These are phyloP conservation scores for Aureobasidium pullulans DNA, from an alignment of 2,329 filamentous ascomycete species.

Conservation along the genomic window DNA sequence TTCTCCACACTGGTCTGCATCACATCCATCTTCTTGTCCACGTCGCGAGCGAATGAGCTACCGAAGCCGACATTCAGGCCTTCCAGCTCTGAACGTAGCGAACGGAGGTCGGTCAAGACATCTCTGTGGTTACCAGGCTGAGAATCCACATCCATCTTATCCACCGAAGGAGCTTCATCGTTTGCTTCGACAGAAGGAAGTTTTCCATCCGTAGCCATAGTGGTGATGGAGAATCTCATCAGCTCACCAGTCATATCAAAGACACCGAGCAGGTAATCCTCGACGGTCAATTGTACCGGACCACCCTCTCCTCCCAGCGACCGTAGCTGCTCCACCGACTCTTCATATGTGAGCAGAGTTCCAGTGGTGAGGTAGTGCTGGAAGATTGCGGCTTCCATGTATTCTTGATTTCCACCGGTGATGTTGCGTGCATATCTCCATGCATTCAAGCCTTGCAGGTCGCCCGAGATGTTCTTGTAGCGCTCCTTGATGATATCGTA, in stretches of 20 bases:
- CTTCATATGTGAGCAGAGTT: conserved; percentile 60
- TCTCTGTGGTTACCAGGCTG: conserved; percentile 34
- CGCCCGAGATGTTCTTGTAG: conserved; percentile 60
- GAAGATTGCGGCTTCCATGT: conserved; percentile 86
- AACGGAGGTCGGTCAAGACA: conserved; percentile 76
- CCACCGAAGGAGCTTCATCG: conserved; percentile 17
- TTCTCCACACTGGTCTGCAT: conserved; percentile 88
- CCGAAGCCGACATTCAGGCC: conserved; percentile 51
- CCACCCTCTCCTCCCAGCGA: conserved; percentile 31
- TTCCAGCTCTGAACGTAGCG: conserved; percentile 70
- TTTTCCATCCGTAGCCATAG: conserved; percentile 66
- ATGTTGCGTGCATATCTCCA: conserved; percentile 76
- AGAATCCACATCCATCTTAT: conserved; percentile 30
- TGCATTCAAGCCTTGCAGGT: conserved; percentile 71
- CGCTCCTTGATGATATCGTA: conserved; percentile 63
- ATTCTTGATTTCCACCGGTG: conserved; percentile 79
- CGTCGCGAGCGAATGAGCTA: conserved; percentile 52
- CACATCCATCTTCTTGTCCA: conserved; percentile 72
- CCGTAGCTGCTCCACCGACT: conserved; percentile 41
- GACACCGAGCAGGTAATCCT: conserved; percentile 84
- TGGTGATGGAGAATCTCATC: conserved; percentile 92
- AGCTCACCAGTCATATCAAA: conserved; percentile 94
- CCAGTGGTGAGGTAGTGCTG: conserved; percentile 78
- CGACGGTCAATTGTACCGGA: conserved; percentile 59
- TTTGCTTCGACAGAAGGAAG: conserved; percentile 40